Conservation (phyloP, 257 asterid species). For the Lavandula angustifolia region DNA sequence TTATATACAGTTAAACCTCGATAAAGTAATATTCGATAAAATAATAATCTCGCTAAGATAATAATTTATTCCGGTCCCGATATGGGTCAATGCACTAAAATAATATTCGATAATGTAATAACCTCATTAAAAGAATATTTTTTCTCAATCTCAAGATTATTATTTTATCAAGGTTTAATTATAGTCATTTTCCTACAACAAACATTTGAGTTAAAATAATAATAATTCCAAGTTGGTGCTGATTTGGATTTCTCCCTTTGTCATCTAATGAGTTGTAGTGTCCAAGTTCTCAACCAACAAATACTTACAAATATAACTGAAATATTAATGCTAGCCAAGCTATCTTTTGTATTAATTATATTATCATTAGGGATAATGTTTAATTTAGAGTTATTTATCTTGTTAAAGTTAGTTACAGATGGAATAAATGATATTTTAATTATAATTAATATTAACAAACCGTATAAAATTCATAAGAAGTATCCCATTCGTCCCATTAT, state of each 20-base stretch:
- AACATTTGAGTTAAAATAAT: conserved; percentile 23
- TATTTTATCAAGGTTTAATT: too few species aligned
- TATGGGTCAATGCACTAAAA: too few species aligned
- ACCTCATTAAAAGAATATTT: too few species aligned
- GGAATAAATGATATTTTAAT: neutral
- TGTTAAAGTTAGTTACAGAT: neutral
- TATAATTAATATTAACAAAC: too few species aligned
- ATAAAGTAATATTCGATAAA: too few species aligned
- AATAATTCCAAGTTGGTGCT: conserved; percentile 15
- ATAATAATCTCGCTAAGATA: too few species aligned
- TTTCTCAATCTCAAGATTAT: too few species aligned
- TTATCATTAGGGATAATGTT: neutral
- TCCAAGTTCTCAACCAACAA: conserved; percentile 19
- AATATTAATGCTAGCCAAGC: neutral
- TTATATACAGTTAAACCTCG: too few species aligned
- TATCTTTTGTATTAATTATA: neutral
- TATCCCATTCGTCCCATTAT: too few species aligned
- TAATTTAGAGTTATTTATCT: neutral
- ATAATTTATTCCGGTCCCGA: too few species aligned
- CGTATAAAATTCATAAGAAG: too few species aligned
- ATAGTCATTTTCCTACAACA: conserved; percentile 31
- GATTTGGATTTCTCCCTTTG: conserved; percentile 31
- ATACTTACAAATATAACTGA: conserved; percentile 20
- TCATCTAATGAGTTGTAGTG: conserved; percentile 23
- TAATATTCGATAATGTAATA: too few species aligned